Evolutionary conservation across 225 moss, liverwort and hornwort genomes (phyloP).

Genomic region (Polytrichum commune): DNA sequence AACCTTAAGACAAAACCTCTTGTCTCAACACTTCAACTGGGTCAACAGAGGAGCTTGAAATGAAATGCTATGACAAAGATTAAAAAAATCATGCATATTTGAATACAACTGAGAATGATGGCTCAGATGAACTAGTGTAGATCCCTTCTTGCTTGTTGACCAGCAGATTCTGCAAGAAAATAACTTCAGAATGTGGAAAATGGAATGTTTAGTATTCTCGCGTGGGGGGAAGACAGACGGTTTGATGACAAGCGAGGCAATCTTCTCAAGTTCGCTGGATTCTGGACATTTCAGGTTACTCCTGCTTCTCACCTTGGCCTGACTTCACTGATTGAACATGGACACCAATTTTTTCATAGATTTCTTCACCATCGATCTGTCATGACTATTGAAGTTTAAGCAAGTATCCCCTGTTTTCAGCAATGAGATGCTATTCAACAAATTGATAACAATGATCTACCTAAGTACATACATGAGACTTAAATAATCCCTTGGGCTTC

Average conservation of each 20-base stretch:
- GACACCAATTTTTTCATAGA: background rate
- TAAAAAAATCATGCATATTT: too few relatives aligned
- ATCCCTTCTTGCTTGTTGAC: background rate
- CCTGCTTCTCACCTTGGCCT: conserved; percentile 5
- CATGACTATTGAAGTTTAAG: too few relatives aligned
- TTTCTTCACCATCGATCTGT: too few relatives aligned
- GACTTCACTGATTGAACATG: background rate
- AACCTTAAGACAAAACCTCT: background rate
- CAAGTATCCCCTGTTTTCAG: too few relatives aligned
- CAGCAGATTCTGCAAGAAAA: background rate
- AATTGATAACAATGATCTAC: too few relatives aligned
- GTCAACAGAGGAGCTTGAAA: too few relatives aligned
- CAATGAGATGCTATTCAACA: too few relatives aligned
- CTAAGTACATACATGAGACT: too few relatives aligned
- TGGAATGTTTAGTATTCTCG: conserved; percentile 54
- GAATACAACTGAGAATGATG: too few relatives aligned
- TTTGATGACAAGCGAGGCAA: conserved; percentile 85
- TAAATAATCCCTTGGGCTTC: too few relatives aligned
- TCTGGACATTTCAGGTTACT: conserved; percentile 79
- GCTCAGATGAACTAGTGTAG: background rate
- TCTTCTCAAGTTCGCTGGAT: conserved; percentile 68
- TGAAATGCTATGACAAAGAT: too few relatives aligned
- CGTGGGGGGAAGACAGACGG: conserved; percentile 90
- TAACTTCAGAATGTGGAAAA: conserved; percentile 9
- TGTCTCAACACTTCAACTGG: too few relatives aligned